phyloP scores from a whole-genome alignment of 73 alveolate species.

The Paramecium primaurelia region DNA sequence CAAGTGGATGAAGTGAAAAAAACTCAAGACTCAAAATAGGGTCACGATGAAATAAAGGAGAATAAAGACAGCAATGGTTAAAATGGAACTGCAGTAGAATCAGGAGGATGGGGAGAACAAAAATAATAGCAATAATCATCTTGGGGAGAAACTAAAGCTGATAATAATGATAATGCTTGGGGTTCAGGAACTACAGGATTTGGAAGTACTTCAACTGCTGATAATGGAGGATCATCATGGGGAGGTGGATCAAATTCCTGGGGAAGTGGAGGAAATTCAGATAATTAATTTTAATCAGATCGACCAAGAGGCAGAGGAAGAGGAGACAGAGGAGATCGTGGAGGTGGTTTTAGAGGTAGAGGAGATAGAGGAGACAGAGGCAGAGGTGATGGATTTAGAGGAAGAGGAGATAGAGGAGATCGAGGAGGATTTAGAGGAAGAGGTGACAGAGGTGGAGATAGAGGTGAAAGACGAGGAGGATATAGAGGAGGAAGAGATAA shows the following conservation, averaged over 20 bases:
- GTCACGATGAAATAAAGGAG: background rate
- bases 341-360: background rate
- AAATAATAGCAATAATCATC: background rate
- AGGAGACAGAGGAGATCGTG: background rate
- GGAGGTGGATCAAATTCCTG: background rate
- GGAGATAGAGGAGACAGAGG: background rate
- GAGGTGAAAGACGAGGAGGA: constrained; percentile 37
- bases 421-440: background rate
- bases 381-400: background rate
- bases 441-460: background rate
- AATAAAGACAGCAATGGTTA: background rate
- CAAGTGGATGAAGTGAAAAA: constrained; percentile 8
- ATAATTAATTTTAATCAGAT: background rate
- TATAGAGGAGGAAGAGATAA: background rate
- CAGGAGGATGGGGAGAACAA: background rate
- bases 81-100: background rate
- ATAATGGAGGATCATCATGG: background rate
- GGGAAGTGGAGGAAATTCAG: background rate
- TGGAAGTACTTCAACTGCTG: background rate
- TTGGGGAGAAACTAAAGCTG: background rate
- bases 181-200: background rate
- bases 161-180: background rate
- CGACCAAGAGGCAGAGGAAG: constrained; percentile 26
- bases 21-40: background rate
- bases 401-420: background rate